Percentiles rank a stretch among this genome's conserved stretches.
phyloP scores from a whole-genome alignment of 768 basidiomycete genomes.

The Neoboletus brunneissimus region DNA sequence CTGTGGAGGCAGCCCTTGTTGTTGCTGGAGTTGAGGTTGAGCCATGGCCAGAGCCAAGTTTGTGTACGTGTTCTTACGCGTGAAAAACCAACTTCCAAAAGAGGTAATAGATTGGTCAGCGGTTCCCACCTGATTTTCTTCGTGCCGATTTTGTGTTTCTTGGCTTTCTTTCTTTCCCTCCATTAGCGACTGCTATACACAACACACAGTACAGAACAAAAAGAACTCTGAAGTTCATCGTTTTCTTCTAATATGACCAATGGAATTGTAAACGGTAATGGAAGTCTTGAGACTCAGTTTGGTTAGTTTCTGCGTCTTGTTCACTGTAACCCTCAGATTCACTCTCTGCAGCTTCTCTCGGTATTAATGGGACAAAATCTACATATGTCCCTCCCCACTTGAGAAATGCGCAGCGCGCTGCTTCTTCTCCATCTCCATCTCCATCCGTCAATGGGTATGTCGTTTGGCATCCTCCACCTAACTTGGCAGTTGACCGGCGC shows the following conservation, averaged over 20 bases:
- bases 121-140: constrained; percentile 28
- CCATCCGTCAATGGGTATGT: constrained; percentile 52
- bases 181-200: constrained; percentile 30
- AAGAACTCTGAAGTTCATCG: constrained; percentile 29
- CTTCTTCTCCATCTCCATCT: constrained; percentile 44
- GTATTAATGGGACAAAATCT: constrained; percentile 65
- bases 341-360: constrained; percentile 59
- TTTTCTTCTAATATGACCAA: constrained; percentile 74
- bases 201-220: constrained; percentile 24
- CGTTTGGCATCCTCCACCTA: constrained; percentile 12
- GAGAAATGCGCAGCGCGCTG: constrained; percentile 84
- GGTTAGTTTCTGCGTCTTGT: constrained; percentile 41
- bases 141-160: constrained; percentile 9
- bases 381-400: constrained; percentile 89
- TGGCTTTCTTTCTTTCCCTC: constrained; percentile 24
- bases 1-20: constrained; percentile 34
- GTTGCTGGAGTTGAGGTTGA: constrained; percentile 61
- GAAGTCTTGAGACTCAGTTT: constrained; percentile 73
- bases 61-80: background rate
- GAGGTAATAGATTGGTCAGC: constrained; percentile 21
- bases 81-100: constrained; percentile 10
- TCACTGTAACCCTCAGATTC: background rate
- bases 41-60: constrained; percentile 44
- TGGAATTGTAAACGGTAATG: constrained; percentile 80
- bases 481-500: constrained; percentile 19